These are phyloP conservation scores for Exophiala viscosa DNA, from an alignment of 2,329 filamentous ascomycete genomes.

Conservation along the genomic window DNA sequence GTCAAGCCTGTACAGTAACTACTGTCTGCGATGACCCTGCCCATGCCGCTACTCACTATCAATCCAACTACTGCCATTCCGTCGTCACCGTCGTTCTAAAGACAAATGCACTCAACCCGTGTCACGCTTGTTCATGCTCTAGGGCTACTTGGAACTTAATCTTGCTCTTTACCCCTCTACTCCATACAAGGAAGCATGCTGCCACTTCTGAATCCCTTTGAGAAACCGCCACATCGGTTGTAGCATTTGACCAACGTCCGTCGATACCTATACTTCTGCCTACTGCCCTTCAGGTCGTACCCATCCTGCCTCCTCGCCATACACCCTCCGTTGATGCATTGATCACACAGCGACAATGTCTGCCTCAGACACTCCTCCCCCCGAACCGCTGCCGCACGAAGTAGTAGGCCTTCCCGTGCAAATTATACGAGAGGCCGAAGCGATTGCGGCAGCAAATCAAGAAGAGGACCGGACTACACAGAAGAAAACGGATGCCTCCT, in stretches of 20 bases:
- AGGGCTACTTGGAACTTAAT: no score
- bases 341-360: conserved; percentile 10
- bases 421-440: conserved; percentile 13
- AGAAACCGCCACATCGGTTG: no score
- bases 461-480: conserved; percentile 7
- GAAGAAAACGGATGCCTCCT: not conserved
- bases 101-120: no score
- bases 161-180: no score
- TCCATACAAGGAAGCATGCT: no score
- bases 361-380: conserved; percentile 8
- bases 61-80: no score
- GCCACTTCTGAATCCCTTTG: no score
- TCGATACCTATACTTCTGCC: not conserved
- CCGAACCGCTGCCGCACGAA: not conserved
- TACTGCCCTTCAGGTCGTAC: not conserved
- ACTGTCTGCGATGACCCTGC: not conserved
- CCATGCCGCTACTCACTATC: not conserved
- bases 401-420: conserved; percentile 9
- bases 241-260: no score
- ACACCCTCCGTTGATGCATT: conserved; percentile 5
- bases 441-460: conserved; percentile 16
- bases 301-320: not conserved
- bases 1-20: no score
- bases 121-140: no score
- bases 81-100: no score